Conservation (phyloP, 495 filamentous ascomycete genomes). For the Umbilicaria muhlenbergii region DNA sequence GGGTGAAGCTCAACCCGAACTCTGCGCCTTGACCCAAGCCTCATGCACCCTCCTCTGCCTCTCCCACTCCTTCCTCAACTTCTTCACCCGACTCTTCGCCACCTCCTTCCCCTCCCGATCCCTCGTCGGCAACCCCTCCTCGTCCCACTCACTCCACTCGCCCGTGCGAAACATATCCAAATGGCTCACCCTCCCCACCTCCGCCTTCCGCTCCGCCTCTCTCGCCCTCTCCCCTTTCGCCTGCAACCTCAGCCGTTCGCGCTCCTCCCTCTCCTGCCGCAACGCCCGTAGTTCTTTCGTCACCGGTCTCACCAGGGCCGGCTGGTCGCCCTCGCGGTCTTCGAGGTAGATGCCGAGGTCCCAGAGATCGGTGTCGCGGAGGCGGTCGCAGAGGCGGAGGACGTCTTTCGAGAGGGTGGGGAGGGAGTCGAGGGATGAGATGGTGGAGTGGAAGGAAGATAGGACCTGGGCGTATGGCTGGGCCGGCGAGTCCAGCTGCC, state of each 20-base stretch:
- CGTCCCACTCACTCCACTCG: slow-evolving; percentile 73
- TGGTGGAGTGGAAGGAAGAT: slow-evolving; percentile 22
- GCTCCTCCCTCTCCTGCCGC: slow-evolving; percentile 49
- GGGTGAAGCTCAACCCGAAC: too few relatives aligned
- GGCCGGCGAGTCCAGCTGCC: slow-evolving; percentile 4
- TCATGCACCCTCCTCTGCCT: slow-evolving; percentile 81
- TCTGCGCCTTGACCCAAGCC: slow-evolving; percentile 32
- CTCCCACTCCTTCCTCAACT: slow-evolving; percentile 84
- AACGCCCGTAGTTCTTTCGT: slow-evolving; percentile 56
- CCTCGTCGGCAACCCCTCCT: slow-evolving; percentile 66
- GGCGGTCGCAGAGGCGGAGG: slow-evolving; percentile 55
- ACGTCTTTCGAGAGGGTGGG: slow-evolving; percentile 38
- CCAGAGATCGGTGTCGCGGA: slow-evolving; percentile 68
- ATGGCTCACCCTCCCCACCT: slow-evolving; percentile 56
- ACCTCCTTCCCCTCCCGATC: slow-evolving; percentile 64
- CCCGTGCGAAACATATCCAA: slow-evolving; percentile 58
- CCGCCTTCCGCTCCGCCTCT: slow-evolving; percentile 39
- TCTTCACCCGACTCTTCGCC: slow-evolving; percentile 66
- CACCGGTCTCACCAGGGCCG: slow-evolving; percentile 73
- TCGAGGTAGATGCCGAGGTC: slow-evolving; percentile 76
- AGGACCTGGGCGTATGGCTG: slow-evolving; percentile 25
- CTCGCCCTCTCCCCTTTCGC: slow-evolving; percentile 41
- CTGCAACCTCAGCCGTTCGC: slow-evolving; percentile 39
- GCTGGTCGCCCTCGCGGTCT: slow-evolving; percentile 52
- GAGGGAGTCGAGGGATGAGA: slow-evolving; percentile 30